Evolutionary conservation across 2,329 filamentous ascomycete species (phyloP).

Genomic region (Leptographium procerum): DNA sequence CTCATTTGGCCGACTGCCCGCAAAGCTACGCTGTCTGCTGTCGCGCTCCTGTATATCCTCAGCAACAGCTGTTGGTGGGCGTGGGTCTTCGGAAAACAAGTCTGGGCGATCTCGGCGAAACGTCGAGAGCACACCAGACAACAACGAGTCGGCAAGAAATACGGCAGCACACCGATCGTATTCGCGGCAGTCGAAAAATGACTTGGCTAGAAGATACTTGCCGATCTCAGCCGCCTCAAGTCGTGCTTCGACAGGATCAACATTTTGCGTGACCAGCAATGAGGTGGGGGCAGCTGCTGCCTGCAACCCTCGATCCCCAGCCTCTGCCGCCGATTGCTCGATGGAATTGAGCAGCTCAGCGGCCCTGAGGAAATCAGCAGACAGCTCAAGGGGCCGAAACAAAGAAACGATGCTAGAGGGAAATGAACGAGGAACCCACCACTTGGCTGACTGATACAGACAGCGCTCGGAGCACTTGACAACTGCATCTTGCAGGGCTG

Average conservation of each 20-base stretch:
- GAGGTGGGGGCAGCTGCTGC: conserved; percentile 7
- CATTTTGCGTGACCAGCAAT: conserved; percentile 41
- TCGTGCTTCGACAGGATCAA: conserved; percentile 59
- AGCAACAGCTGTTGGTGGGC: conserved; percentile 5
- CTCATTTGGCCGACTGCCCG: background rate
- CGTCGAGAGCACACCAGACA: conserved; percentile 52
- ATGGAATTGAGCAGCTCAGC: conserved; percentile 87
- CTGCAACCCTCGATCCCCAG: conserved; percentile 32
- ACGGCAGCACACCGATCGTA: conserved; percentile 87
- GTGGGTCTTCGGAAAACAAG: conserved; percentile 16
- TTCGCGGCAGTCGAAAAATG: conserved; percentile 89
- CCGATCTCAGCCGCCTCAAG: conserved; percentile 71
- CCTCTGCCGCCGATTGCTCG: conserved; percentile 41
- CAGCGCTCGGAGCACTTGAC: conserved; percentile 89
- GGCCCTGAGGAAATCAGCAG: conserved; percentile 48
- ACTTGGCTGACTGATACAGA: conserved; percentile 93
- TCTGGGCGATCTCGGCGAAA: conserved; percentile 23
- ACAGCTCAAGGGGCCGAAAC: conserved; percentile 10
- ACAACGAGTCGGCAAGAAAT: conserved; percentile 69
- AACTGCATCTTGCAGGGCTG: conserved; percentile 71
- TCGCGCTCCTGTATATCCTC: background rate
- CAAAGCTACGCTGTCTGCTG: background rate
- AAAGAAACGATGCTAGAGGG: too few relatives aligned
- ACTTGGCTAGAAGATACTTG: conserved; percentile 82
- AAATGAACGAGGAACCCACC: conserved; percentile 39